A percentile compares a stretch with the other conserved stretches of the same genome.
These are phyloP conservation scores for Citeromyces matritensis DNA, from an alignment of 805 yeast species.

Conservation along the genomic window DNA sequence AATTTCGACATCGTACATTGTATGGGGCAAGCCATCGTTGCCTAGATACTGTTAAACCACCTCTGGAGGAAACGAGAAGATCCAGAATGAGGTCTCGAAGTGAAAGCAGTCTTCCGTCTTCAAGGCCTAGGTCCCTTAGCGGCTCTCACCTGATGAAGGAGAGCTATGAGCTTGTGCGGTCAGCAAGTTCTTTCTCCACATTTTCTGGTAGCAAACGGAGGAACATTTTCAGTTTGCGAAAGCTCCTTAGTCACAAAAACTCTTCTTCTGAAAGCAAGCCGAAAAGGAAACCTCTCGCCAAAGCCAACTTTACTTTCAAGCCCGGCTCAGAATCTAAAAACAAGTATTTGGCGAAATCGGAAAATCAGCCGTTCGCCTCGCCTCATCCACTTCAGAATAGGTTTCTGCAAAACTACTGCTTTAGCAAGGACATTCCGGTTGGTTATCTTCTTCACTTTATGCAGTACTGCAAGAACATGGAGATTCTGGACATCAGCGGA, in stretches of 20 bases:
- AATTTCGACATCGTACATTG: slow-evolving; percentile 57
- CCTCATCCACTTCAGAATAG: slow-evolving; percentile 50
- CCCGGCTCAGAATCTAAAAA: not conserved
- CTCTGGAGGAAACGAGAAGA: not conserved
- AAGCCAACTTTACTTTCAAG: not conserved
- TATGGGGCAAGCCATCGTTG: slow-evolving; percentile 17
- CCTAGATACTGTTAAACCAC: not conserved
- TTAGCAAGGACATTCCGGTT: slow-evolving; percentile 63
- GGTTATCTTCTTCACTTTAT: slow-evolving; percentile 62
- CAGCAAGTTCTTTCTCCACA: not conserved
- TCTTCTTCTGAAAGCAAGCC: not conserved
- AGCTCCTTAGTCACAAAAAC: not conserved
- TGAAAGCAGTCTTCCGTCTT: too few relatives aligned
- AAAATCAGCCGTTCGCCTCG: slow-evolving; percentile 14
- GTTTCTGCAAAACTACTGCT: slow-evolving; percentile 45
- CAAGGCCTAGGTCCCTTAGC: not conserved
- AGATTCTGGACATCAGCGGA: slow-evolving; percentile 38
- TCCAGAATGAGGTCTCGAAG: too few relatives aligned
- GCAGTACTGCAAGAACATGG: slow-evolving; percentile 50
- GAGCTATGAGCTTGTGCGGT: not conserved
- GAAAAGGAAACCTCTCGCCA: not conserved
- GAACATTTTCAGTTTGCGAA: not conserved
- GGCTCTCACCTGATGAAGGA: not conserved
- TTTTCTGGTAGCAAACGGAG: not conserved
- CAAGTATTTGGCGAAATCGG: not conserved